Percentiles rank a stretch among this genome's conserved stretches.
Evolutionary conservation across 805 yeast species (phyloP).

Genomic region (Tetrapisispora arboricola): DNA sequence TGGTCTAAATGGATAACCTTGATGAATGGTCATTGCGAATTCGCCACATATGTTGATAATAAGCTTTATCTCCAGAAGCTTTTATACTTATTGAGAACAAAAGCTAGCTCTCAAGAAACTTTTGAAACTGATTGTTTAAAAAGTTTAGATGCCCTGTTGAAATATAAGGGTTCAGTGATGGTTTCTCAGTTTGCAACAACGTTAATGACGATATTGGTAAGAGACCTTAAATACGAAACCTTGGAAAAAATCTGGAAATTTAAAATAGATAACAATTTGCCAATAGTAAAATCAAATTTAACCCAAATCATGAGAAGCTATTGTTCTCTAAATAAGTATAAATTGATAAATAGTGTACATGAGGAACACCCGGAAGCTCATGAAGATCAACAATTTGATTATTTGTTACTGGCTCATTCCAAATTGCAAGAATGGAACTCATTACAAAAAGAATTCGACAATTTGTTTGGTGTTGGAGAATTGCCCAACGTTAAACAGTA

Average conservation of each 20-base stretch:
- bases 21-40: constrained; percentile 22
- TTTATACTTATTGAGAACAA: constrained; percentile 11
- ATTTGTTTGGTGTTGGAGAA: constrained; percentile 42
- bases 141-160: not conserved
- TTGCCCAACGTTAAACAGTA: constrained; percentile 48
- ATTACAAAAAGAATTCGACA: constrained; percentile 48
- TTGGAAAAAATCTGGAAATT: constrained; percentile 26
- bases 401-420: constrained; percentile 39
- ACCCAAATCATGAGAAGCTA: constrained; percentile 19
- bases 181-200: constrained; percentile 26
- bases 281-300: constrained; percentile 13
- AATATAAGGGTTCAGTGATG: constrained; percentile 10
- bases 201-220: constrained; percentile 14
- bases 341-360: constrained; percentile 29
- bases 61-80: constrained; percentile 12
- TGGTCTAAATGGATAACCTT: constrained; percentile 21
- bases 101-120: not conserved
- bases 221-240: constrained; percentile 7
- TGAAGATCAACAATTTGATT: constrained; percentile 35
- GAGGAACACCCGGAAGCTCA: constrained; percentile 33
- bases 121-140: not conserved
- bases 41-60: constrained; percentile 14
- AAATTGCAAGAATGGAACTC: constrained; percentile 40
- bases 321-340: constrained; percentile 13
- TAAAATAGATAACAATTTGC: constrained; percentile 17